These are phyloP conservation scores for Haplographium delicatum DNA, from an alignment of 495 filamentous ascomycete species.

Conservation along the genomic window DNA sequence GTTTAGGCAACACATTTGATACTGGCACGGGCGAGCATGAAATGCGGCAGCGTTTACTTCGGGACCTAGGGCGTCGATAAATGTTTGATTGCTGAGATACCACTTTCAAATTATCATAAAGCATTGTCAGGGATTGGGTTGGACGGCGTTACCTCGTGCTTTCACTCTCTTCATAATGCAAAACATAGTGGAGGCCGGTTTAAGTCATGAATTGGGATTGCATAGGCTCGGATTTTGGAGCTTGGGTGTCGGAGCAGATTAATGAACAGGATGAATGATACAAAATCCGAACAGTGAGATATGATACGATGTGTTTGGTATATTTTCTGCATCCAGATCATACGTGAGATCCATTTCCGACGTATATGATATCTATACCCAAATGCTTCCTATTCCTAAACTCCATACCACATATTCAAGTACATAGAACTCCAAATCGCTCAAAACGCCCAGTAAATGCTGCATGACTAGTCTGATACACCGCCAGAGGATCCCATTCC, in stretches of 20 bases:
- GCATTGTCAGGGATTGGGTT: neutral
- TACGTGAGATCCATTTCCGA: neutral
- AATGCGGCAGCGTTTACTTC: slow-evolving; percentile 20
- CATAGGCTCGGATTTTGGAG: too few species aligned
- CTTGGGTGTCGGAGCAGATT: too few species aligned
- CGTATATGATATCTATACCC: slow-evolving; percentile 14
- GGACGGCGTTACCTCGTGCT: neutral
- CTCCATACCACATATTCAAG: neutral
- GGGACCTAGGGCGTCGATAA: slow-evolving; percentile 21
- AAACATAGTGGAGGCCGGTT: neutral
- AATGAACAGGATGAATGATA: too few species aligned
- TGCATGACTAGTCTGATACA: slow-evolving; percentile 18
- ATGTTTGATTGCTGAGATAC: slow-evolving; percentile 1
- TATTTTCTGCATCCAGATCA: slow-evolving; percentile 10
- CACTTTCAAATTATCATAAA: neutral
- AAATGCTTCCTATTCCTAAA: slow-evolving; percentile 4
- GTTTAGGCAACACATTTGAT: slow-evolving; percentile 11
- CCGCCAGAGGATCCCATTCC: slow-evolving; percentile 13
- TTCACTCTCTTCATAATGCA: neutral
- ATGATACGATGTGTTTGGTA: neutral
- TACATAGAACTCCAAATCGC: slow-evolving; percentile 8
- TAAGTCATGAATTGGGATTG: too few species aligned
- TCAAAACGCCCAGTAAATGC: slow-evolving; percentile 18
- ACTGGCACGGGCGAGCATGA: slow-evolving; percentile 18
- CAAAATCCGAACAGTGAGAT: neutral